Base-by-base conservation (phyloP, 2,329 filamentous ascomycete genomes). In the Diaporthe sp. region DNA sequence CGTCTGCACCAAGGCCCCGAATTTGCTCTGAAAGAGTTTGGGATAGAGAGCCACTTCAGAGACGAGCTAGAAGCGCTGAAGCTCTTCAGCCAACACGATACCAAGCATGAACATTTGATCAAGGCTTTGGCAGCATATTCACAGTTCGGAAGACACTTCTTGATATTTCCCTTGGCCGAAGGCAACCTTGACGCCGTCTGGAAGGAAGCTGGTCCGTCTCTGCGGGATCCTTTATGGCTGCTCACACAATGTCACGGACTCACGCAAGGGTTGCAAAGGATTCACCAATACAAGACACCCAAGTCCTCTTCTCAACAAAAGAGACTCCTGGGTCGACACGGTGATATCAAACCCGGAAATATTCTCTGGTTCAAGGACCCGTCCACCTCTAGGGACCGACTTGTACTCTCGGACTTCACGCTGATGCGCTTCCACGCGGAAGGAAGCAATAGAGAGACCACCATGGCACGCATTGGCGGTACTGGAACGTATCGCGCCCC, bases 331-430 rank as follows among this genome's bases (percentile, higher is more conserved):
- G 47, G 64, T 28, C 47, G 47, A 5, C 64, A 68, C 5, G 64
- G 64, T 22, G 64, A 66, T 35, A 50, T 66, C 25, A 66, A 66
- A 17, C 60, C 60, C 4, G 25, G 8, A 13, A 67, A 67, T 10
- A 67, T 67, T 9, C 61, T 67, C 7, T 52, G 61, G 61, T 67
- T 67, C 45, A 8, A 17, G 17, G 61, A 67, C 25, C 22, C 25
- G n/a, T 35, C 42, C 40, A 30, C 15, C 13, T 10, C 28, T 8
- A 12, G 17, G 10, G 30, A 38, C 30, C 25, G 61, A 28, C 42
- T 67, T 8, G 42, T 67, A 5, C 30, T 52, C 22, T 67, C 42
- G 7, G 61, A 67, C 61, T 67, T 67, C 33, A 67, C 61, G 10
- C 30, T 67, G 7, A 67, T 52, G 61, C 45, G 42, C 0, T 67